Evolutionary conservation across 163 green algal genomes (phyloP), one percentile per base, ranked within the genome.

Genomic region (Scenedesmus sp.): DNA sequence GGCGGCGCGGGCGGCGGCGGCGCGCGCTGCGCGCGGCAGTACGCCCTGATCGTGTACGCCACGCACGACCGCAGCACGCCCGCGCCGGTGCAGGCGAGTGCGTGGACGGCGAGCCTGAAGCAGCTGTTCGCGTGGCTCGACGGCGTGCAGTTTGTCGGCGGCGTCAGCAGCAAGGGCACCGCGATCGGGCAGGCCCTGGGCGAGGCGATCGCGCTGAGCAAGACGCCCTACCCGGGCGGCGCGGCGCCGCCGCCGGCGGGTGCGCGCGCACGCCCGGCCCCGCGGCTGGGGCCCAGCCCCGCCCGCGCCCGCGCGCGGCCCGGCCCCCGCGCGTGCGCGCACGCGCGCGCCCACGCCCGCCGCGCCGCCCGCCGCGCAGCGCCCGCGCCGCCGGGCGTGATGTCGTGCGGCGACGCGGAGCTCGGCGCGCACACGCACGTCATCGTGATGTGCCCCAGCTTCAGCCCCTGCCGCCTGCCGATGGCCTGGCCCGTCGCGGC

Each of bases 401-500:
- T 71, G 2, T 17, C 71, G 36, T 20, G 22, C 18, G 9, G 29
- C 31, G 71, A 70, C 2, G n/a, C 9, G 9, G 58, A 71, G 28
- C 57, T 54, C 1, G 14, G 13, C n/a, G 71, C 62, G 3, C 69
- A 77, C 54, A 77, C 69, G 3, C 69, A 77, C 54, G 34, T 77
- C 3, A 20, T 67, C 3, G 36, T 56, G 18, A 10, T 56, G n/a
- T 77, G 69, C 33, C 54, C 69, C 15, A 36, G n/a, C n/a, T 63
- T 77, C 36, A 77, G 54, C 69, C 69, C 69, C 69, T 77, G 69
- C 57, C 69, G 69, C 20, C 53, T 77, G 54, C 69, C 69, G 53
- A 33, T 77, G 15, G 13, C 58, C 29, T 77, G 69, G 69, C 54
- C 69, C 18, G 57, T 24, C 24, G n/a, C 53, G 18, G 22, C 69